Evolutionary conservation across 768 basidiomycete genomes (phyloP), one percentile per base, ranked within the genome.

Genomic region (Suillus hirtellus): DNA sequence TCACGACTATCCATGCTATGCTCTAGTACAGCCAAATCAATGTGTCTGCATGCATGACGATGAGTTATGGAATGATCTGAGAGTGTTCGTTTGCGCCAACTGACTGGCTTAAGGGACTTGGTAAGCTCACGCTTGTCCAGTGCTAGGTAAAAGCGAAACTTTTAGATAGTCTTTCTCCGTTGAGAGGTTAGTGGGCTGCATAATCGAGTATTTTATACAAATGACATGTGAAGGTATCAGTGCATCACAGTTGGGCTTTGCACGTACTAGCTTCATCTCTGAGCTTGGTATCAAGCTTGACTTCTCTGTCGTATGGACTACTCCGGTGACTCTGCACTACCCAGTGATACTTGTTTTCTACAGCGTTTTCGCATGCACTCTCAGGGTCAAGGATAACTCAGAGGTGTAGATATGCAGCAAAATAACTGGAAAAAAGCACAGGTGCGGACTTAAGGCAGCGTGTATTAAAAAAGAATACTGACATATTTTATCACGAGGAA

Each of bases 41-140:
- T 60, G 63, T 35, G 61, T 65, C 60, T 63, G 63, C 42, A 53
- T 63, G 52, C 63, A 64, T 55, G 27, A 58, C 38, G 17, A 27
- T 17, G 15, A 40, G 24, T 42, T 40, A 9, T 40, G 55, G 37
- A 24, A 17, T 15, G 24, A 21, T 15, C 35, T 15, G 4, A 55
- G 35, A 50, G 31, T 1, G 31, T 31, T 31, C 31, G 31, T 31
- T 31, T 31, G 4, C 31, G 83, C 96, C 97, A 99, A 21, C 95
- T 95, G 94, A 95, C 74, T 94, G 94, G 94, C 74, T 94, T 97
- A 60, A 99, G 82, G 77, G 99, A 99, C 74, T 99, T 99, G 38
- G 96, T 99, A 49, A 99, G 82, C 2, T 95, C 95, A 14, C 92
- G 88, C 76, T 93, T 96, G 74, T 96, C 93, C 43, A 95, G 81